A percentile compares a stretch with the other conserved stretches of the same genome.
Conservation (phyloP, 169 alveolate species). For the Cryptosporidium parvum region DNA sequence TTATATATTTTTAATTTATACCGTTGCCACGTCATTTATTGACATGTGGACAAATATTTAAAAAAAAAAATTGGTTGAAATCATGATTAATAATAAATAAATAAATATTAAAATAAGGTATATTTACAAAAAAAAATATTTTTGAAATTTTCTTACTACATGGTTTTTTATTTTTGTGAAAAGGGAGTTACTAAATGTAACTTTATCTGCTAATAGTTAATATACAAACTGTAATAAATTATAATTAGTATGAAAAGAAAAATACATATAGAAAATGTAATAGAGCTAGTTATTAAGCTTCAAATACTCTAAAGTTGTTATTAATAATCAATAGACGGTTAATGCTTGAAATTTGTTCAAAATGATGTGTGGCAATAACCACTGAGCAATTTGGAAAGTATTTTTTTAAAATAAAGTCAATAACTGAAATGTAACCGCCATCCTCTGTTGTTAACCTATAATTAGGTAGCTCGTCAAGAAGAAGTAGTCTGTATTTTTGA, state of each 20-base stretch:
- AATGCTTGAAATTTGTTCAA: constrained; percentile 28
- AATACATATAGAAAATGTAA: not conserved
- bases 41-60: constrained; percentile 9
- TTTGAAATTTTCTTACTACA: not conserved
- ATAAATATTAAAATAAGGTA: too few relatives aligned
- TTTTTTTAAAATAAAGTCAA: constrained; percentile 30
- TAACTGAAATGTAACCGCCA: constrained; percentile 13
- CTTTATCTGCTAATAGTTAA: not conserved
- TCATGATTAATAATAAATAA: not conserved
- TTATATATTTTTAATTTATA: not conserved
- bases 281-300: not conserved
- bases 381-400: constrained; percentile 53
- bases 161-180: too few relatives aligned
- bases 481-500: constrained; percentile 7
- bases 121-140: too few relatives aligned
- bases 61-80: not conserved
- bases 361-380: constrained; percentile 47
- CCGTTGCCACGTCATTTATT: not conserved
- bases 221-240: not conserved
- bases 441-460: constrained; percentile 1
- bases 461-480: constrained; percentile 48
- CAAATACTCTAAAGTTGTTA: not conserved
- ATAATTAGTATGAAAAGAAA: not conserved
- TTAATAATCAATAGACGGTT: constrained; percentile 31
- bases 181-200: too few relatives aligned